A percentile compares a stretch with the other conserved stretches of the same genome.
These are phyloP conservation scores for Herpomyces periplanetae DNA, from an alignment of 2,329 filamentous ascomycete genomes.

Conservation along the genomic window DNA sequence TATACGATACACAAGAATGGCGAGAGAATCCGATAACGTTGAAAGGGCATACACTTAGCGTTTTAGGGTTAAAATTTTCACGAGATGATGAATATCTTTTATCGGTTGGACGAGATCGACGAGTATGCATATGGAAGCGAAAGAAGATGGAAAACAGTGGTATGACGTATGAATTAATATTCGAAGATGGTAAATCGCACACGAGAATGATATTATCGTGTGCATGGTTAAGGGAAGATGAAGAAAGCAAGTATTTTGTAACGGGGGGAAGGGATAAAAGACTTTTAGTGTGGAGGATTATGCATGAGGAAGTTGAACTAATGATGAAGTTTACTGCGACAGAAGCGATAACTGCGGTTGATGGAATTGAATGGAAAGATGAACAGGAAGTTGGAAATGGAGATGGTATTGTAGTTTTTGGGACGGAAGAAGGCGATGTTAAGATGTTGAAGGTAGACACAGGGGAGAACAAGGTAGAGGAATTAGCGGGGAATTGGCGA, in stretches of 20 bases:
- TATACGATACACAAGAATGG: slow-evolving; percentile 64
- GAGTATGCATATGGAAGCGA: slow-evolving; percentile 46
- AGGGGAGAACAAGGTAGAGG: too few relatives aligned
- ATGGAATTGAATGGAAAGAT: too few relatives aligned
- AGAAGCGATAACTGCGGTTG: too few relatives aligned
- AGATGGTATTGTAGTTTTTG: too few relatives aligned
- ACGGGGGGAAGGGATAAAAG: slow-evolving; percentile 72
- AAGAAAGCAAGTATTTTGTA: slow-evolving; percentile 18
- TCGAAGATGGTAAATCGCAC: slow-evolving; percentile 46
- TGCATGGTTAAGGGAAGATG: slow-evolving; percentile 25
- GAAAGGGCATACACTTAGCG: slow-evolving; percentile 48
- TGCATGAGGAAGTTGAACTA: too few relatives aligned
- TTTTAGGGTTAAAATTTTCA: slow-evolving; percentile 45
- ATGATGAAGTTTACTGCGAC: too few relatives aligned
- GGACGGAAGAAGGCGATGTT: too few relatives aligned
- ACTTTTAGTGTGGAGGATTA: too few relatives aligned
- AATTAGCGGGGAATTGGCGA: too few relatives aligned
- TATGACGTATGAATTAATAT: slow-evolving; percentile 15
- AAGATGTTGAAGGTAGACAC: too few relatives aligned
- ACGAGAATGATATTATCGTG: slow-evolving; percentile 65
- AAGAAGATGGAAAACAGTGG: slow-evolving; percentile 5
- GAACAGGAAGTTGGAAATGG: too few relatives aligned
- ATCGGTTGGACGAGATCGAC: slow-evolving; percentile 59
- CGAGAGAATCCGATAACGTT: slow-evolving; percentile 50
- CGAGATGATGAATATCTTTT: slow-evolving; percentile 29